Conservation (phyloP, 148 eudicot genomes). For the Diospyros lotus region DNA sequence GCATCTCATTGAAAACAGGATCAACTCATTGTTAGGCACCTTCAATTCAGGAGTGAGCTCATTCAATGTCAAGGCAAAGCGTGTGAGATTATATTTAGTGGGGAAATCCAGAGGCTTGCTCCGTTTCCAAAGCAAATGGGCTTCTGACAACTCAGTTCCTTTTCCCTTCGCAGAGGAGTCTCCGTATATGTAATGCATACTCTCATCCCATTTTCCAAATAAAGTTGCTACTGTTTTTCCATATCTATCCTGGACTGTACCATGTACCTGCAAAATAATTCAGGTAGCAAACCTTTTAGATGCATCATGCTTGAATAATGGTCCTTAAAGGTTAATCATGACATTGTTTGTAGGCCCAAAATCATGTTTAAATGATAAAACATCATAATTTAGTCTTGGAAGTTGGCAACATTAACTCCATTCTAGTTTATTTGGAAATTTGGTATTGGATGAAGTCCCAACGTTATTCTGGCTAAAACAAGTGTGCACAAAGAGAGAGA, state of each 20-base stretch:
- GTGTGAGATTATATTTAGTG: conserved; percentile 88
- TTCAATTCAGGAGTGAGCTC: conserved; percentile 74
- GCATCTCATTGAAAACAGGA: not conserved
- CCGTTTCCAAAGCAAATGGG: conserved; percentile 83
- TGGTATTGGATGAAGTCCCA: too few species aligned
- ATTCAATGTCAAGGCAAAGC: conserved; percentile 89
- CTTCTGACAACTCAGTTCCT: conserved; percentile 49
- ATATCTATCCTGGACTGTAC: conserved; percentile 72
- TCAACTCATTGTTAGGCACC: not conserved
- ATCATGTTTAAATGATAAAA: conserved; percentile 2
- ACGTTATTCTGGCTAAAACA: too few species aligned
- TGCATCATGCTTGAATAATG: not conserved
- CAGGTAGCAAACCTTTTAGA: not conserved
- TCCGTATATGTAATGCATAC: conserved; percentile 82
- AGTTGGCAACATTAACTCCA: not conserved
- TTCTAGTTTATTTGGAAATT: not conserved
- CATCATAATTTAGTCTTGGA: not conserved
- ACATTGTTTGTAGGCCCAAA: not conserved
- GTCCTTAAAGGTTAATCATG: not conserved
- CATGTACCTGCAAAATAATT: conserved; percentile 73
- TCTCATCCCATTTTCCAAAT: conserved; percentile 98
- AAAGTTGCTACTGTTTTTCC: conserved; percentile 87
- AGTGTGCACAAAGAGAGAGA: not conserved
- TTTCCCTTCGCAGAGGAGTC: conserved; percentile 77
- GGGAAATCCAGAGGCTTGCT: conserved; percentile 75